Conservation (phyloP, 1,284 basidiomycete genomes). For the Ceratobasidium sp. region DNA sequence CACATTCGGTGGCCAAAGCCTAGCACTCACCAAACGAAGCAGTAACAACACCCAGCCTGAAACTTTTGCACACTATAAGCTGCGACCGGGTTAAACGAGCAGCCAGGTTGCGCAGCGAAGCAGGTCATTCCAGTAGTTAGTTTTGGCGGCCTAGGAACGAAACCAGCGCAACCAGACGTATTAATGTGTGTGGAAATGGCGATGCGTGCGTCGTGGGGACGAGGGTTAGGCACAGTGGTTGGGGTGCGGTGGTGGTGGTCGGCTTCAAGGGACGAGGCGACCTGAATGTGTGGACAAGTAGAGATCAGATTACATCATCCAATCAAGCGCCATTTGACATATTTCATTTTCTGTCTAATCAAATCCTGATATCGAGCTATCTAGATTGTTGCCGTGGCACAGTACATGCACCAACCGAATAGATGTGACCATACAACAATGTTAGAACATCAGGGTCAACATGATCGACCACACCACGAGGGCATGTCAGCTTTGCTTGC, state of each 20-base stretch:
- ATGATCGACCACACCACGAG: background rate
- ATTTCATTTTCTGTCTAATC: no score
- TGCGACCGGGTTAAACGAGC: background rate
- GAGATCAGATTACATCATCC: no score
- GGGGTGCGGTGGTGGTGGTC: no score
- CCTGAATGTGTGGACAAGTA: no score
- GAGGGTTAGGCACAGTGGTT: no score
- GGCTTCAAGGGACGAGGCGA: no score
- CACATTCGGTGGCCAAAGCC: background rate
- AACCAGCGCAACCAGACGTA: no score
- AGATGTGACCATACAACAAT: slow-evolving; percentile 14
- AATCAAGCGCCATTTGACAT: no score
- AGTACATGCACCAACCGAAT: slow-evolving; percentile 27
- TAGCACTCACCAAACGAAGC: slow-evolving; percentile 2
- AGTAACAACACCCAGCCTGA: background rate
- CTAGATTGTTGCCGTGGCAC: no score
- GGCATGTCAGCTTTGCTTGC: background rate
- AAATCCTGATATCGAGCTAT: no score
- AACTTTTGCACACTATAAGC: background rate
- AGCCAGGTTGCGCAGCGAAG: slow-evolving; percentile 9
- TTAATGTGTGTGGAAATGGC: no score
- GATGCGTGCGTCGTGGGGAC: no score
- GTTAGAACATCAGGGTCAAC: slow-evolving; percentile 19
- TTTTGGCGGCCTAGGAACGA: background rate
- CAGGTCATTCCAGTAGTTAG: background rate